These are phyloP conservation scores for Furcasterigmium furcatum DNA, from an alignment of 2,329 filamentous ascomycete genomes.

Conservation along the genomic window DNA sequence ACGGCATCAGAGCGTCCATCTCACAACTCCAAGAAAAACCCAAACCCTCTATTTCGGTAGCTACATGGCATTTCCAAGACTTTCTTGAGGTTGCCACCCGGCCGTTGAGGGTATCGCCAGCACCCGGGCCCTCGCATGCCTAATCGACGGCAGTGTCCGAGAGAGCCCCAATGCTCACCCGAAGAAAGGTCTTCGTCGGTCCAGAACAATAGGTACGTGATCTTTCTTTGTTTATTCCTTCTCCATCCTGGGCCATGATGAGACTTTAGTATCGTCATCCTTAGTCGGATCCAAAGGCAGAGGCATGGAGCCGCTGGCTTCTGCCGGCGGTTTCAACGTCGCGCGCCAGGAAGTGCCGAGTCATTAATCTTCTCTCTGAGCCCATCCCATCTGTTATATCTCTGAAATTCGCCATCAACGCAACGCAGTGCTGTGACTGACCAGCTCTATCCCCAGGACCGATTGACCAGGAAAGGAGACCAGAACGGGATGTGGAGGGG, in stretches of 20 bases:
- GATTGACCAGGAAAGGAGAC: not conserved
- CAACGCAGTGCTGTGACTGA: too few species aligned
- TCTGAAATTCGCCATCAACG: too few species aligned
- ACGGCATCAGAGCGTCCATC: too few species aligned
- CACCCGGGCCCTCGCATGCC: too few species aligned
- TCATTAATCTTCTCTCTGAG: constrained; percentile 56
- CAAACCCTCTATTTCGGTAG: too few species aligned
- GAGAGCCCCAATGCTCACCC: too few species aligned
- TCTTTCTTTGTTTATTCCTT: constrained; percentile 1
- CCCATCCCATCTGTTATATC: constrained; percentile 2
- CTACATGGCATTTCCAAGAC: too few species aligned
- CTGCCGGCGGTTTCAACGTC: constrained; percentile 9
- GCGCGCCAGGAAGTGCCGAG: constrained; percentile 40
- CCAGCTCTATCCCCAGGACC: not conserved
- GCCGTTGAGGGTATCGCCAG: too few species aligned
- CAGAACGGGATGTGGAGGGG: not conserved
- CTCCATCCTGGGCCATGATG: constrained; percentile 61
- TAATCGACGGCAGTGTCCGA: too few species aligned
- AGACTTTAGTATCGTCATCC: constrained; percentile 93
- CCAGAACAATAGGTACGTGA: not conserved
- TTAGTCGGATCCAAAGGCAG: constrained; percentile 68
- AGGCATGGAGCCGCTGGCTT: constrained; percentile 11
- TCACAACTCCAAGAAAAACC: not conserved
- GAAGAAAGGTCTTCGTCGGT: not conserved
- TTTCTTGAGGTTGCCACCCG: too few species aligned